Evolutionary conservation across 1,284 basidiomycete species (phyloP).

Genomic region (Apiotrichum sp.): DNA sequence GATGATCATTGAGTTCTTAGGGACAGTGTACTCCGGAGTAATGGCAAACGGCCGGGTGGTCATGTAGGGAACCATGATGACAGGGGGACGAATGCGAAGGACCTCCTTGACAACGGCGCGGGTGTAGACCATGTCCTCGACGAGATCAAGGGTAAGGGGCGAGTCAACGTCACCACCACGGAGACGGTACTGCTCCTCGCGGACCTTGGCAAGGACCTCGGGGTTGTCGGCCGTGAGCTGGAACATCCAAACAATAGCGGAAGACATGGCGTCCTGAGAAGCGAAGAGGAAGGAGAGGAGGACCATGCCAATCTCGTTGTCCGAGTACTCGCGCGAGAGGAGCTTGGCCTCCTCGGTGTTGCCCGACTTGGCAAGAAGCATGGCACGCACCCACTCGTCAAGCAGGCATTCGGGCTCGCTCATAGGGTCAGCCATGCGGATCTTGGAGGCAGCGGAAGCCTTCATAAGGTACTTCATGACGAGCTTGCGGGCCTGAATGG

Average conservation of each 20-base stretch:
- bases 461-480: slow-evolving; percentile 78
- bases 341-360: slow-evolving; percentile 55
- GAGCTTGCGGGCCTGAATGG: slow-evolving; percentile 84
- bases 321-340: slow-evolving; percentile 70
- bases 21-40: slow-evolving; percentile 81
- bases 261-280: slow-evolving; percentile 96
- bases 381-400: slow-evolving; percentile 81
- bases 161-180: slow-evolving; percentile 71
- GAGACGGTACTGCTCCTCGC: slow-evolving; percentile 82
- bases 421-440: slow-evolving; percentile 68
- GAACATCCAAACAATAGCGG: slow-evolving; percentile 79
- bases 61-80: slow-evolving; percentile 95
- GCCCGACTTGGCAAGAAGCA: slow-evolving; percentile 55
- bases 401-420: slow-evolving; percentile 81
- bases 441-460: slow-evolving; percentile 75
- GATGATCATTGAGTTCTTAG: slow-evolving; percentile 87
- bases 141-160: slow-evolving; percentile 78
- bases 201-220: slow-evolving; percentile 78
- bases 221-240: slow-evolving; percentile 93
- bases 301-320: slow-evolving; percentile 95
- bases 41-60: slow-evolving; percentile 87
- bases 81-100: slow-evolving; percentile 81
- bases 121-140: slow-evolving; percentile 91
- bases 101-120: slow-evolving; percentile 89
- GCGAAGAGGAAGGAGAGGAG: slow-evolving; percentile 95